A percentile compares a stretch with the other conserved stretches of the same genome.
Conservation (phyloP, 495 filamentous ascomycete species). For the Penicillium macrosclerotiorum region DNA sequence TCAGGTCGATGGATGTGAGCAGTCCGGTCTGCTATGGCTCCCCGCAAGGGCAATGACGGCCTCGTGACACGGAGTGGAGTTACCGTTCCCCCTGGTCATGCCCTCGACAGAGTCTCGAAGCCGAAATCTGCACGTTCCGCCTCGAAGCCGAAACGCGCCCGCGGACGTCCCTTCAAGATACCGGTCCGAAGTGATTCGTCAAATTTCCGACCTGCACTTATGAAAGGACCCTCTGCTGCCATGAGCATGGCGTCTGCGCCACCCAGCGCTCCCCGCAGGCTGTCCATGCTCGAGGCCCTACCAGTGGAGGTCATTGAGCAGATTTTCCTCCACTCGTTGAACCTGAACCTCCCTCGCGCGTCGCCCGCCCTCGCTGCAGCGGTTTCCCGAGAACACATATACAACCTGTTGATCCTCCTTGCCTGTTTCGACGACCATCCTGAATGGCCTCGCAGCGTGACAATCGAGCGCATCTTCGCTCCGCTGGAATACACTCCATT, state of each 20-base stretch:
- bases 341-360: slow-evolving; percentile 45
- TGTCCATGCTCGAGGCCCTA: slow-evolving; percentile 47
- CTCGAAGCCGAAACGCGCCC: slow-evolving; percentile 8
- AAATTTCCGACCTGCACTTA: slow-evolving; percentile 1
- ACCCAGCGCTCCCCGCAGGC: slow-evolving; percentile 18
- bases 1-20: neutral
- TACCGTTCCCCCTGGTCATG: neutral
- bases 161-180: slow-evolving; percentile 18
- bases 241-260: slow-evolving; percentile 1
- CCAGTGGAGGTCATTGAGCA: slow-evolving; percentile 54
- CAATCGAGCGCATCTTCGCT: slow-evolving; percentile 27
- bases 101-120: no score
- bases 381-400: slow-evolving; percentile 43
- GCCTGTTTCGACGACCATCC: slow-evolving; percentile 39
- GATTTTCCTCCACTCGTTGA: slow-evolving; percentile 51
- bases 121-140: slow-evolving; percentile 2
- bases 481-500: slow-evolving; percentile 35
- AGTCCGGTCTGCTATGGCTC: slow-evolving; percentile 2
- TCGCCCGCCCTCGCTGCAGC: slow-evolving; percentile 37
- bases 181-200: slow-evolving; percentile 3
- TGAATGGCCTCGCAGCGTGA: neutral
- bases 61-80: neutral
- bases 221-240: neutral
- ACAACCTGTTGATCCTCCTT: slow-evolving; percentile 36
- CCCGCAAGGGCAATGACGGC: slow-evolving; percentile 1